Percentiles rank a stretch among this genome's conserved stretches.
Conservation (phyloP, 805 yeast species). For the Ogataea polymorpha region DNA sequence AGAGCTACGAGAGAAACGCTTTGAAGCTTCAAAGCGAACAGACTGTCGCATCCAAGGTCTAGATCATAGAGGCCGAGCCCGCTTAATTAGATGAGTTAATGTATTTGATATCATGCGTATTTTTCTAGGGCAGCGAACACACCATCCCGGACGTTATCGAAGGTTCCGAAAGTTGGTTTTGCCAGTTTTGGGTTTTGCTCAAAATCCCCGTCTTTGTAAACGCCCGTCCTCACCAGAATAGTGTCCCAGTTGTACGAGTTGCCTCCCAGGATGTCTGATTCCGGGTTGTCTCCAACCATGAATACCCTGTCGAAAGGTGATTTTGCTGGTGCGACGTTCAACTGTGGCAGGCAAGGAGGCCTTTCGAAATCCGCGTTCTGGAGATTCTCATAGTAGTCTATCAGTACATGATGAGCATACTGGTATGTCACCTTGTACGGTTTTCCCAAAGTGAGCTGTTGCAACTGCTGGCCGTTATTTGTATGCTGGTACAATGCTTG, state of each 20-base stretch:
- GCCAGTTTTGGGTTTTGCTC: slow-evolving; percentile 30
- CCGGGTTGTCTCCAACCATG: slow-evolving; percentile 98
- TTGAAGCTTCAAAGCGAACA: slow-evolving; percentile 78
- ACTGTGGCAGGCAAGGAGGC: slow-evolving; percentile 38
- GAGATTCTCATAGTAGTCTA: slow-evolving; percentile 47
- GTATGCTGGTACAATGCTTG: slow-evolving; percentile 51
- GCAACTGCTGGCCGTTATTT: slow-evolving; percentile 42
- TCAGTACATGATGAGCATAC: slow-evolving; percentile 71
- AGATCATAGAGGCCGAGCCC: slow-evolving; percentile 14
- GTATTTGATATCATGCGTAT: slow-evolving; percentile 13
- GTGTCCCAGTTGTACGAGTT: slow-evolving; percentile 86
- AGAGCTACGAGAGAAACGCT: slow-evolving; percentile 80
- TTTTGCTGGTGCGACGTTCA: slow-evolving; percentile 38
- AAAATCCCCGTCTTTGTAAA: slow-evolving; percentile 62
- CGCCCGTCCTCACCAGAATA: slow-evolving; percentile 84
- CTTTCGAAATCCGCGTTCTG: slow-evolving; percentile 16
- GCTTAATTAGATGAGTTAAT: slow-evolving; percentile 10
- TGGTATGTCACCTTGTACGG: slow-evolving; percentile 79
- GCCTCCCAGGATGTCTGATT: slow-evolving; percentile 88
- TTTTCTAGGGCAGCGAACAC: slow-evolving; percentile 32
- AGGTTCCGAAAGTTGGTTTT: slow-evolving; percentile 48
- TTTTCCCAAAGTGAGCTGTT: slow-evolving; percentile 69
- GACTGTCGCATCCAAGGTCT: slow-evolving; percentile 73
- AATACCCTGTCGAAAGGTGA: slow-evolving; percentile 61
- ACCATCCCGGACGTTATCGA: slow-evolving; percentile 46